Base-by-base conservation (phyloP, 306 rosid genomes). In the Alnus glutinosa region DNA sequence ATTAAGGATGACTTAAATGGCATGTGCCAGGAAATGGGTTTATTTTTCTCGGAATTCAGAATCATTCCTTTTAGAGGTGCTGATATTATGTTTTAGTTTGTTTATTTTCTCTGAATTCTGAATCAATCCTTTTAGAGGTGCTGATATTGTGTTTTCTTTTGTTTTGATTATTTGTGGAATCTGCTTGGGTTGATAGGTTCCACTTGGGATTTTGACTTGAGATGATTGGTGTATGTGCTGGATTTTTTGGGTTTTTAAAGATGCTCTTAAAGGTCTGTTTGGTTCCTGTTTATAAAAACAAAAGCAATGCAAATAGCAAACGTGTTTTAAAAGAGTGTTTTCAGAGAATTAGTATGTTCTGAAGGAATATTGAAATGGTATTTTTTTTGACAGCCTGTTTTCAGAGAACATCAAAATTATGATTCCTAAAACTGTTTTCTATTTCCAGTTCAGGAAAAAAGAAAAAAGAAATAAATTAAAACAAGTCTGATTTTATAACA, bases 21-120 rank as follows among this genome's bases (percentile, higher is more conserved):
- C 74, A 71, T 70, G 75, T 75, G 48, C 8, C 51, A 23, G 15
- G 72, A 63, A 68, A 70, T 70, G 54, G 42, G 68, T 39, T 74
- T 23, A 46, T 42, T 70, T 28, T 4, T 59, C 66, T 59, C 16
- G 10, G 11, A 59, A 28, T 9, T 59, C 66, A 2, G 66, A 59
- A 59, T 59, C 66, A 19, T 10, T 59, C 36, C 71, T 37, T 66
- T 37, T 36, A 37, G 70, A 64, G 4, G 48, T 47, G 12, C 28
- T 37, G 13, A 8, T 16, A 0, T 66, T 37, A 1, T 66, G 8
- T 37, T 37, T 16, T 37, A 3, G 12, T 34, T 3, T 34, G 18
- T 6, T 15, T 64, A 34, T 34, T 34, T 34, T n/a, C 49, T 46
- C 49, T 7, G 5, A 57, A 57, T 19, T 57, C 63, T 7, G 63